phyloP scores from a whole-genome alignment of 305 asterid genomes.

The Fraxinus baroniana region DNA sequence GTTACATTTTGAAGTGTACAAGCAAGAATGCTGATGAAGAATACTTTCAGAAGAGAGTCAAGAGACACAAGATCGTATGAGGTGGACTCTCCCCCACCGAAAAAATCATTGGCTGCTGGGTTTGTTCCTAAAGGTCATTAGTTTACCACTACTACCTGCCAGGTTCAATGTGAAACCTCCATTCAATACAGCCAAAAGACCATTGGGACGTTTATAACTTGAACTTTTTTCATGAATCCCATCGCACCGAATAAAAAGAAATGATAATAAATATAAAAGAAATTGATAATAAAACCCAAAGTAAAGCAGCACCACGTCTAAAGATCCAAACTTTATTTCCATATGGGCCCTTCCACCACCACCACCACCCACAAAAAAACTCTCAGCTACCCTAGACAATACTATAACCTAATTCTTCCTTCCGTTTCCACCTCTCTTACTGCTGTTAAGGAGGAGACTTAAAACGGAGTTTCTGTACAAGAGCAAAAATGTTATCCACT shows the following conservation, averaged over 20 bases:
- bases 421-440: conserved; percentile 17
- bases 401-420: conserved; percentile 29
- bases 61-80: conserved; percentile 1
- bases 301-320: not conserved
- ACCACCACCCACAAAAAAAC: not conserved
- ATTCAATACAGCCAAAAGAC: conserved; percentile 5
- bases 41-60: not conserved
- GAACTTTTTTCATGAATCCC: not conserved
- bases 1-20: not conserved
- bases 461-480: not conserved
- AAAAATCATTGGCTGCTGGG: not conserved
- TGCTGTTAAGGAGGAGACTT: not conserved
- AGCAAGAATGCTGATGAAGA: not conserved
- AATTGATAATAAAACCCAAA: conserved; percentile 2
- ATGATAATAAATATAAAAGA: conserved; percentile 9
- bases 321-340: conserved; percentile 39
- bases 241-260: not conserved
- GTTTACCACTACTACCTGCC: conserved; percentile 10
- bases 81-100: not conserved
- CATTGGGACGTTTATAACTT: conserved; percentile 7
- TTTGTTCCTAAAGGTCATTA: conserved; percentile 12
- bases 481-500: not conserved
- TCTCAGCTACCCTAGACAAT: conserved; percentile 32
- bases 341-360: not conserved
- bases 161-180: not conserved